Percentiles rank a stretch among this genome's conserved stretches.
These are phyloP conservation scores for Yamadazyma paraphyllophila DNA, from an alignment of 805 yeast species.

Conservation along the genomic window DNA sequence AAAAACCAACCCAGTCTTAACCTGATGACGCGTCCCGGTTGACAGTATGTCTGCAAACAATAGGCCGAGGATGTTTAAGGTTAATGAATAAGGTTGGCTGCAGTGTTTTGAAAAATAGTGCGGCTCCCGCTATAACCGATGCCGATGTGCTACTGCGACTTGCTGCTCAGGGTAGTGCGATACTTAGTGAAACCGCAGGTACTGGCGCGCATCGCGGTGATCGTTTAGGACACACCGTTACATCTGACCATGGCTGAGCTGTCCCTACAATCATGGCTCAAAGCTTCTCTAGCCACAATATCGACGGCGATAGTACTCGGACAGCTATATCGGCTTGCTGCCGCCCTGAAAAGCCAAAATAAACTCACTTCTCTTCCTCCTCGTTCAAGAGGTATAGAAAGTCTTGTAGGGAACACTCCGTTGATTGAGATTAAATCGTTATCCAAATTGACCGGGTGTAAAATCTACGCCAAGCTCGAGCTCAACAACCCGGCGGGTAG, in stretches of 20 bases:
- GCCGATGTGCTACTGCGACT: no score
- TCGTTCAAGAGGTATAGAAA: conserved; percentile 57
- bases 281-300: conserved; percentile 1
- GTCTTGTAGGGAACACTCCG: conserved; percentile 89
- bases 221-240: not conserved
- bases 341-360: no score
- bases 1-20: no score
- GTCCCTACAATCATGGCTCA: not conserved
- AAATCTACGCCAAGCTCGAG: conserved; percentile 84
- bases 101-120: no score
- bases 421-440: conserved; percentile 70
- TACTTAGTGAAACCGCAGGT: no score
- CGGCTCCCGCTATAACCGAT: no score
- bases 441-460: conserved; percentile 71
- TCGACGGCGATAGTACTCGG: not conserved
- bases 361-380: conserved; percentile 20
- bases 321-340: not conserved
- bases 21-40: no score
- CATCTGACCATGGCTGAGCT: not conserved
- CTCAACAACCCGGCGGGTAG: conserved; percentile 90
- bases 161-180: no score
- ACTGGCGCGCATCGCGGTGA: not conserved
- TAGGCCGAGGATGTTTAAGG: no score
- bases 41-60: no score
- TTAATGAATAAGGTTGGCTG: no score